These are phyloP conservation scores for Helicocarpus griseus DNA, from an alignment of 2,329 filamentous ascomycete genomes.

Conservation along the genomic window DNA sequence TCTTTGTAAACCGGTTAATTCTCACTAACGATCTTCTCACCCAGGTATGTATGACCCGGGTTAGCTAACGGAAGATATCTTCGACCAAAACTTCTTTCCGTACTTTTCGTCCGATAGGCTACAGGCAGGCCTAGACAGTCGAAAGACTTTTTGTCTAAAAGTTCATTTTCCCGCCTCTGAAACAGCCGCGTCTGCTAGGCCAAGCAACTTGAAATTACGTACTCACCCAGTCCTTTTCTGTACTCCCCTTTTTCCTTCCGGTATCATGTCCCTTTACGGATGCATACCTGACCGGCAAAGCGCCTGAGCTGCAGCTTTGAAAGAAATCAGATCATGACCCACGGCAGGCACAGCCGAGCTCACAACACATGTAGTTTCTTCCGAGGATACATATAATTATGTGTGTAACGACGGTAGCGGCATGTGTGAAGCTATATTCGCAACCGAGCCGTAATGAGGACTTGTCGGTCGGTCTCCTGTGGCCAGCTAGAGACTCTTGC, in stretches of 20 bases:
- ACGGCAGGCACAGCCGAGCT: background rate
- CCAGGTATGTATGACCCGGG: no score
- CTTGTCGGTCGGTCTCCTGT: background rate
- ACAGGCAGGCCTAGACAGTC: background rate
- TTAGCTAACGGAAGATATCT: no score
- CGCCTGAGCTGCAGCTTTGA: background rate
- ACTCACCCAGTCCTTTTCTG: no score
- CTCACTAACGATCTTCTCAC: no score
- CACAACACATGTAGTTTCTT: background rate
- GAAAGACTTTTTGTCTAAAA: background rate
- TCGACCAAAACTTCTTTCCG: no score
- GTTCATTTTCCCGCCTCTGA: background rate
- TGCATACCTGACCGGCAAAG: background rate
- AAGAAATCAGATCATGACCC: background rate
- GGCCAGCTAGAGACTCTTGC: background rate
- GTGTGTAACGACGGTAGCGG: background rate
- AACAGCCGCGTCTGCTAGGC: background rate
- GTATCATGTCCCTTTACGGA: background rate
- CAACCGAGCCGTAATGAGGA: background rate
- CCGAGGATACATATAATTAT: background rate
- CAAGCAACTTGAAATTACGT: background rate
- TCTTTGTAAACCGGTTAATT: no score
- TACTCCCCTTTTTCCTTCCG: background rate
- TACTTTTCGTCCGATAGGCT: background rate
- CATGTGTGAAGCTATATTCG: background rate